Percentiles rank a stretch among this genome's conserved stretches.
phyloP scores from a whole-genome alignment of 805 yeast species.

The Gaillardinia entomophila region DNA sequence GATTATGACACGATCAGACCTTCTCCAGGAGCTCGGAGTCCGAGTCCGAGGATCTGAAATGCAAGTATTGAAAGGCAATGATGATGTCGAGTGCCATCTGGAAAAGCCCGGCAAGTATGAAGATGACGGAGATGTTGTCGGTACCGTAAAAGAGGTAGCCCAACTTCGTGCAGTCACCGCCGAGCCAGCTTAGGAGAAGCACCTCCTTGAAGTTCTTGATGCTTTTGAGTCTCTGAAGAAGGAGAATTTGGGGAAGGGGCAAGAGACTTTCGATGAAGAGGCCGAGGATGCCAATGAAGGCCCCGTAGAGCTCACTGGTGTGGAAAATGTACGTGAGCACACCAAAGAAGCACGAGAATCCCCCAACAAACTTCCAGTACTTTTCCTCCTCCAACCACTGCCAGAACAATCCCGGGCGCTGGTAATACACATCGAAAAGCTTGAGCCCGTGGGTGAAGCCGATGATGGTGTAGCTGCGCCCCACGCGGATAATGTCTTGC shows the following conservation, averaged over 20 bases:
- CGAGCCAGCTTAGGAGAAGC: constrained; percentile 75
- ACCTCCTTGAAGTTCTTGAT: constrained; percentile 77
- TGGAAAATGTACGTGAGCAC: constrained; percentile 36
- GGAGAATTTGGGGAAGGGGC: constrained; percentile 74
- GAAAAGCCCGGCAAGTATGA: constrained; percentile 65
- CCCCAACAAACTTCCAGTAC: constrained; percentile 59
- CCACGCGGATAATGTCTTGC: constrained; percentile 4
- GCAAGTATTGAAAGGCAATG: constrained; percentile 67
- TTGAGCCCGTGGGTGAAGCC: constrained; percentile 33
- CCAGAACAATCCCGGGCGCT: constrained; percentile 71
- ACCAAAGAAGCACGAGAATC: constrained; percentile 38
- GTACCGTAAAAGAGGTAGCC: constrained; percentile 74
- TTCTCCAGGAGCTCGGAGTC: too few relatives aligned
- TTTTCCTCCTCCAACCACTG: constrained; percentile 64
- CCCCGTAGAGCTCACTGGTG: constrained; percentile 34
- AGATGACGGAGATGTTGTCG: constrained; percentile 56
- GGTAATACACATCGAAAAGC: constrained; percentile 65
- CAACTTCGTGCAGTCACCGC: constrained; percentile 81
- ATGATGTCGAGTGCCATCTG: constrained; percentile 72
- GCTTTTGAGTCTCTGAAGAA: constrained; percentile 58
- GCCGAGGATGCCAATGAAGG: constrained; percentile 54
- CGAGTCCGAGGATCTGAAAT: constrained; percentile 39
- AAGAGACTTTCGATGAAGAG: constrained; percentile 66
- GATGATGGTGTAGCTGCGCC: constrained; percentile 6
- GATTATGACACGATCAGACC: neutral